phyloP scores from a whole-genome alignment of 1,139 yeast genomes.

The Pichia inconspicua region DNA sequence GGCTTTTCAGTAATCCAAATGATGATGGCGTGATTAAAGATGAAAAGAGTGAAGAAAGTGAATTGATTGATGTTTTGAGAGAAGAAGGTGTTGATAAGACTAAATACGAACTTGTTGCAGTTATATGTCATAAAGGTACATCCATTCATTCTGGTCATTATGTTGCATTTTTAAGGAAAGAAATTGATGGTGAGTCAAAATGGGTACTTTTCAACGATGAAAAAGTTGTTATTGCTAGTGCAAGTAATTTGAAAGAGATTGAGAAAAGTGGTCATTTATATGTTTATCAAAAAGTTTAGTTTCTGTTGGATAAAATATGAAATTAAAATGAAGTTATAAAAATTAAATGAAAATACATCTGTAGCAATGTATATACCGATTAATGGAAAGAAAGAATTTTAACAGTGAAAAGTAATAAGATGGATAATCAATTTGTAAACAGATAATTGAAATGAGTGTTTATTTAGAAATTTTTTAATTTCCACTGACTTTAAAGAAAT shows the following conservation, averaged over 20 bases:
- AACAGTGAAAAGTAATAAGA: too few relatives aligned
- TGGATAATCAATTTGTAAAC: background rate
- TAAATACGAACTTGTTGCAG: conserved; percentile 54
- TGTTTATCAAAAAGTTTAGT: conserved; percentile 30
- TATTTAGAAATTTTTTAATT: background rate
- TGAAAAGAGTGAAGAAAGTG: conserved; percentile 16
- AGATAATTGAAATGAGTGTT: background rate
- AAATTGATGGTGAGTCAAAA: conserved; percentile 34
- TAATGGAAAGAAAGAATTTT: background rate
- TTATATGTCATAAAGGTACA: conserved; percentile 88
- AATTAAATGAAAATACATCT: background rate
- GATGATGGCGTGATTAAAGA: conserved; percentile 43
- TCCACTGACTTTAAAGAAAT: background rate
- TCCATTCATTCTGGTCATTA: conserved; percentile 96
- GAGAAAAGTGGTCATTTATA: conserved; percentile 58
- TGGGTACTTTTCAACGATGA: conserved; percentile 95
- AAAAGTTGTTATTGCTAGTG: conserved; percentile 72
- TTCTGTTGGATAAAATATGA: background rate
- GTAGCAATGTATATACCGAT: background rate
- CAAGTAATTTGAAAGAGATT: conserved; percentile 50
- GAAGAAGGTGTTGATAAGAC: conserved; percentile 1
- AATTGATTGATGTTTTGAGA: background rate
- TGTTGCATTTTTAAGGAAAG: conserved; percentile 64
- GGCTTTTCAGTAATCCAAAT: conserved; percentile 77
- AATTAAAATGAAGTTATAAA: background rate